Evolutionary conservation across 148 eudicot species (phyloP), one percentile per base, ranked within the genome.

Genomic region (Rhododendron simsii): DNA sequence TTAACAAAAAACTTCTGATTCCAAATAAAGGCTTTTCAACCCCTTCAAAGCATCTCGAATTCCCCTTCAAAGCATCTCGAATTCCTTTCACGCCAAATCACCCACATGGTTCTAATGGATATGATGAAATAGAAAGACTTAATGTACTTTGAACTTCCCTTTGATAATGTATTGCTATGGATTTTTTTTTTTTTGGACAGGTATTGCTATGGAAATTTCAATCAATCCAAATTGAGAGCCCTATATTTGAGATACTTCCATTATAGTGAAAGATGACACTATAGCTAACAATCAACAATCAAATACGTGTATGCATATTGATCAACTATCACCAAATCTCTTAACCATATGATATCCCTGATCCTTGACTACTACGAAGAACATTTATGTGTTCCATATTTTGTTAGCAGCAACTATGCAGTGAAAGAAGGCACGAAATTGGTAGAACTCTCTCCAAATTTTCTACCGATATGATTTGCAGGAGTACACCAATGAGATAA

Each of bases 401-500:
- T 20, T 18, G 16, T 78, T 21, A 78, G 51, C 53, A 78, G 50
- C 81, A 44, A 44, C 45, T 44, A 44, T 78, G 53, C 30, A 20
- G 81, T 23, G 28, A 20, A 11, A 23, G n/a, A 78, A 41, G 51
- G 81, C n/a, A 39, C 28, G n/a, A 23, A 45, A 23, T 13, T 35
- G 39, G 71, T 18, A 81, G 16, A 67, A 55, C 23, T 59, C 28
- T 14, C 39, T 14, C 13, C 20, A 81, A 55, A 35, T 81, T 37
- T 7, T 9, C 28, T 59, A 20, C 20, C 14, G 18, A 35, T 33
- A 21, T 4, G 63, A 35, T 78, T 26, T 78, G 26, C 81, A 16
- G 65, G 51, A 78, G 33, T 80, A 80, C 53, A 20, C 83, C 14
- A 80, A 80, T 59, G 16, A 81, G 30, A n/a, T 55, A 81, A 33